These are phyloP conservation scores for Trichothecium sympodiale DNA, from an alignment of 2,329 filamentous ascomycete genomes.

Conservation along the genomic window DNA sequence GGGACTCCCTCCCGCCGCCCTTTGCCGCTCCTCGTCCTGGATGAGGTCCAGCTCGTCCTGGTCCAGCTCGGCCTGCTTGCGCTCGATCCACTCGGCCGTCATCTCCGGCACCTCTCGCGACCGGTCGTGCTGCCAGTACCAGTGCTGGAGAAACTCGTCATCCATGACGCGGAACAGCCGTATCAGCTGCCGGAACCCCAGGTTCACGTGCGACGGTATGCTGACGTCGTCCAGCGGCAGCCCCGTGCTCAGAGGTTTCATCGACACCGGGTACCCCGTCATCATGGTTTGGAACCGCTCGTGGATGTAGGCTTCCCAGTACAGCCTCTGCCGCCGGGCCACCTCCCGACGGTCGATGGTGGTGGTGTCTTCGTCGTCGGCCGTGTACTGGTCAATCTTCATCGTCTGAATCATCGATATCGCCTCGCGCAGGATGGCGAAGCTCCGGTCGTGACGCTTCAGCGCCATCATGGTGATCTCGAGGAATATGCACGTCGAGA, in stretches of 20 bases:
- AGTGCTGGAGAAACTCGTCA: conserved; percentile 24
- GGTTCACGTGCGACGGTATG: conserved; percentile 23
- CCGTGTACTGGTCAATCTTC: conserved; percentile 6
- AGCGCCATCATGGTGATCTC: conserved; percentile 40
- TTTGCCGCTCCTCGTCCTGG: conserved; percentile 2
- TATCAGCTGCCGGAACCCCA: conserved; percentile 26
- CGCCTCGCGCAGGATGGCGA: conserved; percentile 38
- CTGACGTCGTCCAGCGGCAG: conserved; percentile 18
- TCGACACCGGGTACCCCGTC: conserved; percentile 29
- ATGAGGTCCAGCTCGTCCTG: conserved; percentile 21
- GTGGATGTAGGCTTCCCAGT: conserved; percentile 46
- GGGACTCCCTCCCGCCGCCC: conserved; percentile 14
- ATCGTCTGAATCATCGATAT: conserved; percentile 28
- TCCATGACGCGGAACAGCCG: conserved; percentile 26
- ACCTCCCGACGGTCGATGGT: conserved; percentile 3
- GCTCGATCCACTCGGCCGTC: conserved; percentile 27
- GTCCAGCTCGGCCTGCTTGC: conserved; percentile 28
- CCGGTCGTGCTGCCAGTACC: conserved; percentile 16
- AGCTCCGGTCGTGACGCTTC: conserved; percentile 34
- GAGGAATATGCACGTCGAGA: conserved; percentile 40
- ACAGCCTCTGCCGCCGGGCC: conserved; percentile 29
- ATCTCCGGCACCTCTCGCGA: not conserved
- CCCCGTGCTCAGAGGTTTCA: conserved; percentile 19
- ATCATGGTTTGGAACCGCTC: conserved; percentile 44
- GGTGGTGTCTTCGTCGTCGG: no score